These are phyloP conservation scores for Xerocomellus dryophilus DNA, from an alignment of 768 basidiomycete species.

Conservation along the genomic window DNA sequence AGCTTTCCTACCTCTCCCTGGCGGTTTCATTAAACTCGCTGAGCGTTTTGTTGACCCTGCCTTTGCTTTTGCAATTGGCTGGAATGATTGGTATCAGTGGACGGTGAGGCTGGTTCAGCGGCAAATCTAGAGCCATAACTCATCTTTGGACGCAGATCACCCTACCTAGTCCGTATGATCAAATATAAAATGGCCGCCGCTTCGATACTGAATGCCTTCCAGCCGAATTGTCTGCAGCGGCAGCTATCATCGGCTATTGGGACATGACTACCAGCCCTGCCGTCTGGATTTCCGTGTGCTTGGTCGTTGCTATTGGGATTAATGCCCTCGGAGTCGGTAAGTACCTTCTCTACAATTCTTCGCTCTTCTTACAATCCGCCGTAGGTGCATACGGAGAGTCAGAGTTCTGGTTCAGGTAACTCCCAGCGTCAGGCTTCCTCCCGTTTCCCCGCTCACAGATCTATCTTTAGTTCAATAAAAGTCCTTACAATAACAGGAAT, in stretches of 20 bases:
- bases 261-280: conserved; percentile 28
- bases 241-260: conserved; percentile 52
- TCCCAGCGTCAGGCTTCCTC: not conserved
- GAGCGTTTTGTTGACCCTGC: too few relatives aligned
- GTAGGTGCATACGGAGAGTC: conserved; percentile 7
- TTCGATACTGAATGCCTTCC: too few relatives aligned
- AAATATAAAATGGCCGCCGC: too few relatives aligned
- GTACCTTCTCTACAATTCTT: not conserved
- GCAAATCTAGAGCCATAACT: too few relatives aligned
- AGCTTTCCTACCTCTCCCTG: too few relatives aligned
- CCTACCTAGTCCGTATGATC: too few relatives aligned
- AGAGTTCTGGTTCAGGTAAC: conserved; percentile 7
- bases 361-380: not conserved
- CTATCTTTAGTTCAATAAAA: not conserved
- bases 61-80: too few relatives aligned
- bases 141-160: too few relatives aligned
- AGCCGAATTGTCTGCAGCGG: conserved; percentile 46
- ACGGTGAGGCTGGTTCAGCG: too few relatives aligned
- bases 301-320: not conserved
- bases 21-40: too few relatives aligned
- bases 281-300: not conserved
- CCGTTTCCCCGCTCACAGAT: not conserved
- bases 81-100: too few relatives aligned
- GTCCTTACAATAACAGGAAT: not conserved
- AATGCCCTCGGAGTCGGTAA: conserved; percentile 1